Conservation (phyloP, 768 basidiomycete genomes). For the Amanita phalloides region DNA sequence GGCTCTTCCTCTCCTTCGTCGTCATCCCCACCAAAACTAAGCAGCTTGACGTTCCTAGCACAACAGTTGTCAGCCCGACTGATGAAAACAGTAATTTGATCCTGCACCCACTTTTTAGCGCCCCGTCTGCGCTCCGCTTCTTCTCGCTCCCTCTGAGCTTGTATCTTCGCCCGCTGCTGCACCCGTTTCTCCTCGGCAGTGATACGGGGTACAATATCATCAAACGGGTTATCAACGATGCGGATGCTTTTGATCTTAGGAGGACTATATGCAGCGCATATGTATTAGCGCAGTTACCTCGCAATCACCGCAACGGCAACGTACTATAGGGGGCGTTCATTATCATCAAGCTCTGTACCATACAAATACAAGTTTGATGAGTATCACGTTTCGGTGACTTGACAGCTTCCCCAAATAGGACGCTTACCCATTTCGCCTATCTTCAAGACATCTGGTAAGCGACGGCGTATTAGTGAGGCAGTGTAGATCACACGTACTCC, state of each 20-base stretch:
- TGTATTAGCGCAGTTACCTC: neutral
- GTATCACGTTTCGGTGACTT: neutral
- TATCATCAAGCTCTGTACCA: slow-evolving; percentile 52
- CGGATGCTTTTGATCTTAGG: slow-evolving; percentile 82
- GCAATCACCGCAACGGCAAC: slow-evolving; percentile 15
- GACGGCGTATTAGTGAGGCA: neutral
- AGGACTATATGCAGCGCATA: slow-evolving; percentile 41
- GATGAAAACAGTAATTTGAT: neutral
- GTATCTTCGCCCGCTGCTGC: slow-evolving; percentile 74
- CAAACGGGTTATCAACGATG: slow-evolving; percentile 89
- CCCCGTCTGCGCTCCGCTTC: slow-evolving; percentile 60
- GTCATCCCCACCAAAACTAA: slow-evolving; percentile 80
- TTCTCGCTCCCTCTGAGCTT: slow-evolving; percentile 68
- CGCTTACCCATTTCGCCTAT: slow-evolving; percentile 82
- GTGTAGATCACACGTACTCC: neutral
- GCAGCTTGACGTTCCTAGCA: slow-evolving; percentile 71
- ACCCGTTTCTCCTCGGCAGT: slow-evolving; percentile 86
- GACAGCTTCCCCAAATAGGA: neutral
- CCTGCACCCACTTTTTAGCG: slow-evolving; percentile 70
- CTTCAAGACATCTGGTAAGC: slow-evolving; percentile 68
- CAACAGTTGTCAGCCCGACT: neutral
- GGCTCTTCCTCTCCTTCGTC: slow-evolving; percentile 49
- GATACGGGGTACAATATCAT: slow-evolving; percentile 92
- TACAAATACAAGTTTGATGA: neutral
- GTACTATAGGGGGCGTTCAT: slow-evolving; percentile 75